Base-by-base conservation (phyloP, 495 filamentous ascomycete species). In the Xylaria castorea region DNA sequence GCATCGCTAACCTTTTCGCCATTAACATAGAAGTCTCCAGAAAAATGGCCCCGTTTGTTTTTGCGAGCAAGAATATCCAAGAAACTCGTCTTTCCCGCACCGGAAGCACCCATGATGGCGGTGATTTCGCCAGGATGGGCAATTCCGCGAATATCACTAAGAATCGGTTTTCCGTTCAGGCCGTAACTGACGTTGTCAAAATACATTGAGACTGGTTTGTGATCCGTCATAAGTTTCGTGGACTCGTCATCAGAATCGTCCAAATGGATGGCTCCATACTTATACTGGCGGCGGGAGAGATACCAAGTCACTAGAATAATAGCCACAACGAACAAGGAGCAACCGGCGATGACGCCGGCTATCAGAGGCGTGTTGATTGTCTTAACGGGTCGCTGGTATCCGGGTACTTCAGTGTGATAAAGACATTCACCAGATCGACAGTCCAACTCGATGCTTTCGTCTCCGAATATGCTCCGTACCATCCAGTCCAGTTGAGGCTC, bases 71-170 rank as follows among this genome's bases (percentile, higher is more conserved):
- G 86, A 69, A 99, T 97, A 81, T 99, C 97, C 40, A 99, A 84
- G 82, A 98, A 99, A 0, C 94, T 97, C 1, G 95, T 98, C 82
- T 99, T 99, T 66, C 96, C 96, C 32, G 96, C 96, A 11, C 96
- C 96, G 5, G 97, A 98, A 14, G 96, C 94, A 50, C 96, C 96
- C 95, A 99, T 98, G 79, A 99, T 97, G 30, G 96, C 96, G 76
- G 96, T 93, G 9, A 99, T 87, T 75, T 98, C 93, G 0, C 96
- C 96, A 1, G 95, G 92, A 74, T 92, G 90, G 16, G 95, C 94
- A 42, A 92, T 91, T 57, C 96, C 96, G 71, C 89, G 91, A 50
- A 99, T 90, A 40, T 87, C 90, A 7, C 88, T 87, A 0, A 99
- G 86, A 70, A 99, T 97, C 72, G 93, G 85, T 81, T 93, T 97